phyloP scores from a whole-genome alignment of 768 basidiomycete species.

The Chalciporus piperatus region DNA sequence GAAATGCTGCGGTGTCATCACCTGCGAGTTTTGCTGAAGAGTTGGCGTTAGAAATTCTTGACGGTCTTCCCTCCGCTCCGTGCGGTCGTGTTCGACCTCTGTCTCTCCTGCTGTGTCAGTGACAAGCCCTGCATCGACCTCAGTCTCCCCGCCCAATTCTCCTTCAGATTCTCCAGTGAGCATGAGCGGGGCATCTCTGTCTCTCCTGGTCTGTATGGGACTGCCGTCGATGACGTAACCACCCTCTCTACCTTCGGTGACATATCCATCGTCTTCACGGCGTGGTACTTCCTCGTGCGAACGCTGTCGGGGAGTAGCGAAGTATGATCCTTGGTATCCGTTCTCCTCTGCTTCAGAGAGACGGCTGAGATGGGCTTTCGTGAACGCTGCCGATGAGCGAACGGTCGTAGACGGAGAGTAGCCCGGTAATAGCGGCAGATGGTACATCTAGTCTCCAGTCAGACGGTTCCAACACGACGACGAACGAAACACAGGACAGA shows the following conservation, averaged over 20 bases:
- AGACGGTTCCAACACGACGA: background rate
- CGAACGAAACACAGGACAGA: background rate
- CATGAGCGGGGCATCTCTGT: background rate
- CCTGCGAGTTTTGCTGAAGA: background rate
- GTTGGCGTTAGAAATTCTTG: constrained; percentile 2
- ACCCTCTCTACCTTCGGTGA: constrained; percentile 35
- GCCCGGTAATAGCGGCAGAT: constrained; percentile 86
- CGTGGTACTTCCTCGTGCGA: constrained; percentile 19
- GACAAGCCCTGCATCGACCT: constrained; percentile 9
- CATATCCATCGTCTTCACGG: constrained; percentile 19
- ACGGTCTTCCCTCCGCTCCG: background rate
- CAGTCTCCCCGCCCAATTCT: constrained; percentile 4
- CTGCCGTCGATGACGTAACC: constrained; percentile 59
- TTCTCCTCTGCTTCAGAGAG: constrained; percentile 88
- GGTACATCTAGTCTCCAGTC: constrained; percentile 65
- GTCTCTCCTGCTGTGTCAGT: constrained; percentile 15
- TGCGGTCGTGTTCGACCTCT: constrained; percentile 10
- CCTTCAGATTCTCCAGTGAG: constrained; percentile 7
- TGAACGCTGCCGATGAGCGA: constrained; percentile 71
- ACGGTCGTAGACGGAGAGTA: constrained; percentile 83
- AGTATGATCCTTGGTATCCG: constrained; percentile 87
- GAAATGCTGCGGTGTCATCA: background rate
- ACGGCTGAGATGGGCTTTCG: constrained; percentile 59
- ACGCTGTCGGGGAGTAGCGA: constrained; percentile 34
- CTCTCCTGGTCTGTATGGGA: constrained; percentile 7